phyloP scores from a whole-genome alignment of 2,329 filamentous ascomycete genomes.

The Alternaria infectoria region DNA sequence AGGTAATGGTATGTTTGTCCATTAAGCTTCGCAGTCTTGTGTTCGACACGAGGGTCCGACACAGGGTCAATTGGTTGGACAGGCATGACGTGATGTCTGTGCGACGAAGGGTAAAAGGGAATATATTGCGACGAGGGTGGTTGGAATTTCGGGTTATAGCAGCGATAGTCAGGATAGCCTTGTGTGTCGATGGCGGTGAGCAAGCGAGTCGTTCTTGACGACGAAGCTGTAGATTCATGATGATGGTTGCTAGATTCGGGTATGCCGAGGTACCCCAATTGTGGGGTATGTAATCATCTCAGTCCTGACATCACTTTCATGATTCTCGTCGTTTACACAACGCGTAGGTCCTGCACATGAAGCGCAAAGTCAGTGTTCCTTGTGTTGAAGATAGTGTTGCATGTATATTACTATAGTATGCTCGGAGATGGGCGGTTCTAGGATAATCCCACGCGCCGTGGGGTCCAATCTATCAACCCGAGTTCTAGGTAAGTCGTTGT shows the following conservation, averaged over 20 bases:
- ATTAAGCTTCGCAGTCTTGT: conserved; percentile 68
- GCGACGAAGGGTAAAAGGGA: conserved; percentile 3
- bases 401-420: background rate
- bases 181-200: background rate
- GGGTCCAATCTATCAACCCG: background rate
- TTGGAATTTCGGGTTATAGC: background rate
- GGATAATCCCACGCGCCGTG: background rate
- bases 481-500: background rate
- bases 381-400: background rate
- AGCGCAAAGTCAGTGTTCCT: background rate
- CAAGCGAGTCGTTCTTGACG: background rate
- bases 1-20: conserved; percentile 73
- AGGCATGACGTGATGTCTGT: conserved; percentile 51
- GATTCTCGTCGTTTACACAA: background rate
- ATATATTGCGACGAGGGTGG: background rate
- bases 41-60: conserved; percentile 70
- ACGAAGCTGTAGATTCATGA: background rate
- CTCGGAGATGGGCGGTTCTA: background rate
- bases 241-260: background rate
- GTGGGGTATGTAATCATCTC: background rate
- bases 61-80: conserved; percentile 67
- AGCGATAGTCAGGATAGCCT: background rate
- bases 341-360: background rate
- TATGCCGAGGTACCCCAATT: background rate
- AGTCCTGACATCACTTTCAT: background rate